Percentiles rank a stretch among this genome's conserved stretches.
phyloP scores from a whole-genome alignment of 257 asterid genomes.

The Verbena officinalis region DNA sequence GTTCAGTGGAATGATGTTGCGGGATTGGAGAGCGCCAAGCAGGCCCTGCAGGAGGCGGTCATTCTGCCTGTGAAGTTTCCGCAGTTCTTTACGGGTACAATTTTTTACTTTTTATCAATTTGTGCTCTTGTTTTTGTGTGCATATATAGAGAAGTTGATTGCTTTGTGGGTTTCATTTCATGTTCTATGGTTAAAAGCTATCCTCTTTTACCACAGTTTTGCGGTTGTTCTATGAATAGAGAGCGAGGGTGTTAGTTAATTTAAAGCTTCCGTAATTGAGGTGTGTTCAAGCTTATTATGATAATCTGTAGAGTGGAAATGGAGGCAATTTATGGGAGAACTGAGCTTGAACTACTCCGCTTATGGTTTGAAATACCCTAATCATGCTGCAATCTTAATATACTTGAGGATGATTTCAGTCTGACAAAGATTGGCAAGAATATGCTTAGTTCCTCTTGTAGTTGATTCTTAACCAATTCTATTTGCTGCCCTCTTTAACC shows the following conservation, averaged over 20 bases:
- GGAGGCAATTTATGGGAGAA: not conserved
- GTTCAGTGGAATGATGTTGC: conserved; percentile 64
- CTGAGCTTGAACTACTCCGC: not conserved
- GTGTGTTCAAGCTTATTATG: conserved; percentile 1
- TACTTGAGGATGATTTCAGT: not conserved
- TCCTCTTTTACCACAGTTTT: not conserved
- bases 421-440: no score
- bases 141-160: not conserved
- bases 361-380: not conserved
- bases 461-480: not conserved
- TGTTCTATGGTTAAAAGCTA: conserved; percentile 9
- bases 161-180: no score
- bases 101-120: not conserved
- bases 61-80: conserved; percentile 56
- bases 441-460: not conserved
- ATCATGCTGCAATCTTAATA: not conserved
- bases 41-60: conserved; percentile 33
- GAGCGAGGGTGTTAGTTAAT: conserved; percentile 1
- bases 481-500: not conserved
- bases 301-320: not conserved
- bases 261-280: conserved; percentile 9
- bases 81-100: conserved; percentile 53
- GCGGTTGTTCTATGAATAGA: not conserved
- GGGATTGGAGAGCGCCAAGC: conserved; percentile 61
- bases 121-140: conserved; percentile 1